Evolutionary conservation across 2,329 filamentous ascomycete genomes (phyloP).

Genomic region (Arachnopeziza araneosa): DNA sequence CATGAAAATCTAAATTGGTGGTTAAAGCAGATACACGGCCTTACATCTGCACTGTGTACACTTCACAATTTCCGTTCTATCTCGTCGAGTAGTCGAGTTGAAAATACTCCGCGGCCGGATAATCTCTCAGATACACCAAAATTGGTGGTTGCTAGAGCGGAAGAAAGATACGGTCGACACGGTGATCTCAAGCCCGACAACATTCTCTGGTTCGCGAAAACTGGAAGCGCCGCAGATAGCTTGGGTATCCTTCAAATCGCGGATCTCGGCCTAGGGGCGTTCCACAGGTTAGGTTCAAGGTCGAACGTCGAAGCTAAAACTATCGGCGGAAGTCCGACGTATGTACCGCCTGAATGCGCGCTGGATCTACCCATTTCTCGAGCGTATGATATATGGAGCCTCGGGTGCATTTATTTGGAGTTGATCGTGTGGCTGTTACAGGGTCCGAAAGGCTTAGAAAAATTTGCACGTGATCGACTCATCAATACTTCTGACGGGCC

Average conservation of each 20-base stretch:
- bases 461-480: neutral
- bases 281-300: slow-evolving; percentile 10
- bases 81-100: no score
- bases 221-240: slow-evolving; percentile 10
- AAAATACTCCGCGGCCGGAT: no score
- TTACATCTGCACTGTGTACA: neutral
- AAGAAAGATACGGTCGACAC: slow-evolving; percentile 30
- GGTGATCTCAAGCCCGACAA: slow-evolving; percentile 37
- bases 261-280: slow-evolving; percentile 21
- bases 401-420: slow-evolving; percentile 28
- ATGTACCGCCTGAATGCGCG: slow-evolving; percentile 33
- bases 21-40: neutral
- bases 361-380: slow-evolving; percentile 12
- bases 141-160: neutral
- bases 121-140: no score
- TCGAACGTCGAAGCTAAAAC: slow-evolving; percentile 2
- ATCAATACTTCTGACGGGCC: neutral
- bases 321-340: slow-evolving; percentile 23
- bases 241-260: slow-evolving; percentile 14
- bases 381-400: slow-evolving; percentile 26
- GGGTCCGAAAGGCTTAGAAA: neutral
- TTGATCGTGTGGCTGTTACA: slow-evolving; percentile 25
- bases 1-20: neutral
- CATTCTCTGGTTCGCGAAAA: slow-evolving; percentile 25
- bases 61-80: neutral